phyloP scores from a whole-genome alignment of 2,329 filamentous ascomycete species.

The Penicillium expansum region DNA sequence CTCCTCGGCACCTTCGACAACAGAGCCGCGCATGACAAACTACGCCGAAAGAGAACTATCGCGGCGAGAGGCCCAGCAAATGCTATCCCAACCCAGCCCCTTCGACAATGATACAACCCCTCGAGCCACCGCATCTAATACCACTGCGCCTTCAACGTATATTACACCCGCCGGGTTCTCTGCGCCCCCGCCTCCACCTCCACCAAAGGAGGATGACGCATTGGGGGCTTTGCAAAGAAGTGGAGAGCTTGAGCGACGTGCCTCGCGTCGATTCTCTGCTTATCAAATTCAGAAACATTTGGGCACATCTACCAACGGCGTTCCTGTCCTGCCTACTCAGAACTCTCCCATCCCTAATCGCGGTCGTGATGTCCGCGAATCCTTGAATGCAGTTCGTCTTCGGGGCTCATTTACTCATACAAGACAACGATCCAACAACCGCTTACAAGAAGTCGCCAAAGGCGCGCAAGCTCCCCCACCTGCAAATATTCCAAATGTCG shows the following conservation, averaged over 20 bases:
- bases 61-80: conserved; percentile 39
- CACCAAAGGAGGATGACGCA: conserved; percentile 82
- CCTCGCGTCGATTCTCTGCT: conserved; percentile 88
- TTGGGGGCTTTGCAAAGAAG: conserved; percentile 86
- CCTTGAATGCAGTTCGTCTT: conserved; percentile 68
- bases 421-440: conserved; percentile 52
- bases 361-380: conserved; percentile 72
- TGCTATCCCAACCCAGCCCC: conserved; percentile 62
- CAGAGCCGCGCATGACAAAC: conserved; percentile 29
- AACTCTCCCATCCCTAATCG: conserved; percentile 66
- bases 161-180: conserved; percentile 13
- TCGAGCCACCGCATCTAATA: conserved; percentile 24
- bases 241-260: conserved; percentile 86
- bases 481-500: conserved; percentile 63
- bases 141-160: conserved; percentile 27
- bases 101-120: conserved; percentile 55
- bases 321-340: conserved; percentile 72
- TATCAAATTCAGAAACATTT: conserved; percentile 97
- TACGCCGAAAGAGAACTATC: conserved; percentile 42
- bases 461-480: conserved; percentile 40
- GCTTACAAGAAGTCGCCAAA: conserved; percentile 57
- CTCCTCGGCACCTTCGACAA: conserved; percentile 28
- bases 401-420: conserved; percentile 56
- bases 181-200: conserved; percentile 75
- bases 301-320: conserved; percentile 73